These are phyloP conservation scores for Gnomoniopsis sp. DNA, from an alignment of 2,329 filamentous ascomycete species.

Conservation along the genomic window DNA sequence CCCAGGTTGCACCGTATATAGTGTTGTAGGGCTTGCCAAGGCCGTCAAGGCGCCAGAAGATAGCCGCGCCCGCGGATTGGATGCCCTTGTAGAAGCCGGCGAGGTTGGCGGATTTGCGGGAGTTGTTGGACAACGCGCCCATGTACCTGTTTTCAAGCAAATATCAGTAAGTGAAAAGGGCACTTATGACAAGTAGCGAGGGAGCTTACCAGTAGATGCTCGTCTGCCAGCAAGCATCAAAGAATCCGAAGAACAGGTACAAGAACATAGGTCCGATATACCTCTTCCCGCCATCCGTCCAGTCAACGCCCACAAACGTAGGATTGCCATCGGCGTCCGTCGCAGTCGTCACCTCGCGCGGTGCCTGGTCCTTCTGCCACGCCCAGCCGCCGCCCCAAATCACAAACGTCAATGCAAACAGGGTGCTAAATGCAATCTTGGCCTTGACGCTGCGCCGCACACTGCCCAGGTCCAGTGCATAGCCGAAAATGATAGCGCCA, in stretches of 20 bases:
- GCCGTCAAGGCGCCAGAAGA: constrained; percentile 70
- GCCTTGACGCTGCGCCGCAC: constrained; percentile 66
- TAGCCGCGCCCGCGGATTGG: constrained; percentile 79
- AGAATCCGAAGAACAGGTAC: constrained; percentile 88
- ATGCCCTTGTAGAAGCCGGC: constrained; percentile 59
- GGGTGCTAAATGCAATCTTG: constrained; percentile 55
- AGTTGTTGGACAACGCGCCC: constrained; percentile 89
- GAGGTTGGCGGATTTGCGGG: constrained; percentile 87
- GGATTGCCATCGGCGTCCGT: constrained; percentile 15
- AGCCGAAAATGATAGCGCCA: constrained; percentile 71
- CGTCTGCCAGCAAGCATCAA: constrained; percentile 87
- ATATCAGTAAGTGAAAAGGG: background rate
- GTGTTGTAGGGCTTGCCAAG: constrained; percentile 61
- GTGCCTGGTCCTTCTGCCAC: constrained; percentile 63
- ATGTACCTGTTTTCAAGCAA: constrained; percentile 66
- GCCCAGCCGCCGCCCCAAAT: constrained; percentile 83
- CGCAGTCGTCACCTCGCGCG: constrained; percentile 36
- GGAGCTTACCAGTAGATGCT: constrained; percentile 82
- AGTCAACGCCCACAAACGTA: constrained; percentile 49
- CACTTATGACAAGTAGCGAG: background rate
- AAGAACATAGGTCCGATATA: constrained; percentile 81
- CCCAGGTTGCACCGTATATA: constrained; percentile 74
- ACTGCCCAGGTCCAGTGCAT: constrained; percentile 58
- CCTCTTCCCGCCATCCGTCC: constrained; percentile 52
- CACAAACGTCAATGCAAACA: constrained; percentile 69